Evolutionary conservation across 2,329 filamentous ascomycete genomes (phyloP).

Genomic region (Neodidymelliopsis sp.): DNA sequence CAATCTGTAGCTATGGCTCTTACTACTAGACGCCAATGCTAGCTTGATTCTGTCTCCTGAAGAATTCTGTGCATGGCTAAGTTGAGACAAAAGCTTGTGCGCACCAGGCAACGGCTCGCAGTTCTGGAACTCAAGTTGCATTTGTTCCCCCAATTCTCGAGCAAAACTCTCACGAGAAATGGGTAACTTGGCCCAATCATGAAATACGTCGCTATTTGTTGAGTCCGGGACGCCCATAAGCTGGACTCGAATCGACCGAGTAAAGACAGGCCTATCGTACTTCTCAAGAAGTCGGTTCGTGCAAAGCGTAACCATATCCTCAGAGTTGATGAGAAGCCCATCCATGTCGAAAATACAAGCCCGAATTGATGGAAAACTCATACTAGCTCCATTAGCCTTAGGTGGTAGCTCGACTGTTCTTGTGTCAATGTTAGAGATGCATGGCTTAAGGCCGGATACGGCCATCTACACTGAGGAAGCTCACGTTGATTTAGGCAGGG

Average conservation of each 20-base stretch:
- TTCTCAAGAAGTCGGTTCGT: constrained; percentile 10
- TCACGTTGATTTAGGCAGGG: constrained; percentile 9
- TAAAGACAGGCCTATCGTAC: constrained; percentile 20
- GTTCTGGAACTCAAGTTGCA: constrained; percentile 9
- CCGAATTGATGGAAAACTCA: constrained; percentile 30
- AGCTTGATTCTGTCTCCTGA: constrained; percentile 2
- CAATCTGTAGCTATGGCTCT: constrained; percentile 1
- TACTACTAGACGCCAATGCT: constrained; percentile 1
- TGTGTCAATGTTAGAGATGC: constrained; percentile 5
- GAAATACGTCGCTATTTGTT: constrained; percentile 16
- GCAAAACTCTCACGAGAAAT: constrained; percentile 11
- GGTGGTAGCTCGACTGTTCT: constrained; percentile 5
- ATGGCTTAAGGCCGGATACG: not conserved
- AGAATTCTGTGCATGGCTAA: constrained; percentile 4
- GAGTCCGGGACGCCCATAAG: constrained; percentile 14
- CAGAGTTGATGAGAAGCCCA: constrained; percentile 46
- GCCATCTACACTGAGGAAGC: constrained; percentile 1
- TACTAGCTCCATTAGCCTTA: not conserved
- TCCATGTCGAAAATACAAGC: constrained; percentile 50
- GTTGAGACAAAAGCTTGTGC: constrained; percentile 9
- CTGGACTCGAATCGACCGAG: constrained; percentile 14
- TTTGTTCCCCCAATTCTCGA: constrained; percentile 7
- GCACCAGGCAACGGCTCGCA: constrained; percentile 10
- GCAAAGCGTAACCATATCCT: constrained; percentile 35
- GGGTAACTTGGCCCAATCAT: constrained; percentile 13